phyloP scores from a whole-genome alignment of 116 monocot genomes.

The Posidonia oceanica region DNA sequence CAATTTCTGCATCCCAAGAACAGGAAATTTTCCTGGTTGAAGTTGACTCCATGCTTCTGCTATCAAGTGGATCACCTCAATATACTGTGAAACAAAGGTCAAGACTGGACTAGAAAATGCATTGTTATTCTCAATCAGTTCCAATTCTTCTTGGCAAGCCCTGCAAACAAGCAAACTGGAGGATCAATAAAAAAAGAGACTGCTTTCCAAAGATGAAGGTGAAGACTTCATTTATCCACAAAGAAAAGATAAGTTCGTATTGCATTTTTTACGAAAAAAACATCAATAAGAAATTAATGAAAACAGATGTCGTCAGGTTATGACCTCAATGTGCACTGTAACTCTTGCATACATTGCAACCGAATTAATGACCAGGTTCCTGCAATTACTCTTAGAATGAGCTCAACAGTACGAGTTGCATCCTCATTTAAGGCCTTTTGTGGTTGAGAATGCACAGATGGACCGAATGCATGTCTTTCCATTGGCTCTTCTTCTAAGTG shows the following conservation, averaged over 20 bases:
- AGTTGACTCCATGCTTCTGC: slow-evolving; percentile 41
- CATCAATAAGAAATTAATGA: background rate
- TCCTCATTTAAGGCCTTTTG: slow-evolving; percentile 2
- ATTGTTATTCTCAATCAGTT: slow-evolving; percentile 34
- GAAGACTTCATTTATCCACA: background rate
- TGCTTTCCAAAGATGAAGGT: background rate
- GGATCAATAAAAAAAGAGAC: background rate
- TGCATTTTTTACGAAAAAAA: background rate
- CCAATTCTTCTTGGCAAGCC: slow-evolving; percentile 50
- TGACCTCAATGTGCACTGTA: slow-evolving; percentile 1
- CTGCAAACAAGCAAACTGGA: slow-evolving; percentile 23
- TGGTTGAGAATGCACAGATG: background rate
- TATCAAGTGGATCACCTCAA: slow-evolving; percentile 39
- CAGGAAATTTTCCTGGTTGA: slow-evolving; percentile 14
- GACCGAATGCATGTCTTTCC: slow-evolving; percentile 5
- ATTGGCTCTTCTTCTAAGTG: background rate
- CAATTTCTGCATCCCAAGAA: slow-evolving; percentile 15
- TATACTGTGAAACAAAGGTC: slow-evolving; percentile 42
- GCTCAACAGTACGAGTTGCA: background rate
- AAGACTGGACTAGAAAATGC: slow-evolving; percentile 17
- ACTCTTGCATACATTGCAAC: background rate
- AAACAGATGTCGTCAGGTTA: background rate
- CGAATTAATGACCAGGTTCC: background rate
- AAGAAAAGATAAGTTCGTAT: background rate
- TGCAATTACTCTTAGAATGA: background rate